Percentiles rank a stretch among this genome's conserved stretches.
Conservation (phyloP, 495 filamentous ascomycete species). For the Oidiodendron maius region DNA sequence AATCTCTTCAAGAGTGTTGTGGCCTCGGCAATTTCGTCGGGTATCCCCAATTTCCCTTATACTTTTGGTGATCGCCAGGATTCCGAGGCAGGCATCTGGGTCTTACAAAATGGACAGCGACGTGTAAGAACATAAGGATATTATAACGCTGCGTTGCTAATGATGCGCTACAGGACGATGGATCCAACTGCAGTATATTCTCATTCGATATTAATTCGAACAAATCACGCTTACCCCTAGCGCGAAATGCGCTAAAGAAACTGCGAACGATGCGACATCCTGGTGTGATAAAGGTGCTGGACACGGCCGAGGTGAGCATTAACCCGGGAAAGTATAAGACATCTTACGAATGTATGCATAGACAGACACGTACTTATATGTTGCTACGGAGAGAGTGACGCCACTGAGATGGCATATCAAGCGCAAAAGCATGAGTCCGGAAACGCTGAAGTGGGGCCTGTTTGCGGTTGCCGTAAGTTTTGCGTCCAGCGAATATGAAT, state of each 20-base stretch:
- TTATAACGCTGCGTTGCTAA: background rate
- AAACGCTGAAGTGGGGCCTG: conserved; percentile 94
- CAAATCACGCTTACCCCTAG: conserved; percentile 73
- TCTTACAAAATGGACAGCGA: conserved; percentile 84
- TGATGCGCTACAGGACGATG: conserved; percentile 62
- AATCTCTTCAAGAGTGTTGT: conserved; percentile 97
- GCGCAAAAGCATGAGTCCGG: conserved; percentile 73
- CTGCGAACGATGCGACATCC: conserved; percentile 88
- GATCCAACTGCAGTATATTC: conserved; percentile 91
- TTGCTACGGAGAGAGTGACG: conserved; percentile 83
- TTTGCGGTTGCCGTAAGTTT: conserved; percentile 71
- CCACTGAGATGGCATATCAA: conserved; percentile 84
- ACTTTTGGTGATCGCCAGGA: conserved; percentile 87
- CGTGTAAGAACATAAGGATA: conserved; percentile 48
- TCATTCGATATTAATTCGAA: conserved; percentile 83
- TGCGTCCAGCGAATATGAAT: conserved; percentile 3
- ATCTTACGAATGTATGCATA: conserved; percentile 28
- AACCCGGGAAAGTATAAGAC: background rate
- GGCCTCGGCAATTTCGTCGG: conserved; percentile 92
- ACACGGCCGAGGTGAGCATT: conserved; percentile 80
- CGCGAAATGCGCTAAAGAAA: conserved; percentile 88
- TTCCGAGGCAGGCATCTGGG: conserved; percentile 85
- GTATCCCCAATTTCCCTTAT: conserved; percentile 77
- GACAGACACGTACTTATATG: conserved; percentile 90
- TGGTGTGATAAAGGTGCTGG: conserved; percentile 85